Conservation (phyloP, 2,329 filamentous ascomycete species). For the Beauveria medogensis region DNA sequence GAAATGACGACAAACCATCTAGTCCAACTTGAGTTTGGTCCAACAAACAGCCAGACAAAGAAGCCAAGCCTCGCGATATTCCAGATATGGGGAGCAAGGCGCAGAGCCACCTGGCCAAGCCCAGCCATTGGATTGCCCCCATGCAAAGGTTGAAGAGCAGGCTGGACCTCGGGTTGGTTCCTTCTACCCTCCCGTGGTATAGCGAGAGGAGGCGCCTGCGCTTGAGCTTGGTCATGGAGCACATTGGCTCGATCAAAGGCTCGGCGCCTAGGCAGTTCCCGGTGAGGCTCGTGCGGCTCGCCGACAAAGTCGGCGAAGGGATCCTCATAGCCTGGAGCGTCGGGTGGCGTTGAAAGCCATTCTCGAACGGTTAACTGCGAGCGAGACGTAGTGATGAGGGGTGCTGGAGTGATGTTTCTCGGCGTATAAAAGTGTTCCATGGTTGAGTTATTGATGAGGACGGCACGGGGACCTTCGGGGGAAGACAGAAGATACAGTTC, state of each 20-base stretch:
- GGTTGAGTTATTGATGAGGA: constrained; percentile 44
- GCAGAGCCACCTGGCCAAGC: not conserved
- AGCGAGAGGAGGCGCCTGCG: not conserved
- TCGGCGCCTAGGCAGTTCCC: not conserved
- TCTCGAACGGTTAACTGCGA: not conserved
- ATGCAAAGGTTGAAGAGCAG: not conserved
- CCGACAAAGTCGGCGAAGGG: not conserved
- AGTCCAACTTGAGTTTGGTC: constrained; percentile 48
- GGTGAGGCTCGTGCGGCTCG: not conserved
- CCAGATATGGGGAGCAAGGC: constrained; percentile 45
- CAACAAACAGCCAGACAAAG: constrained; percentile 60
- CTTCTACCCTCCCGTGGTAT: not conserved
- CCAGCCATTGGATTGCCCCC: constrained; percentile 1
- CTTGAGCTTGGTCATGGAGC: not conserved
- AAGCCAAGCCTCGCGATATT: constrained; percentile 47
- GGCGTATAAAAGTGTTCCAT: constrained; percentile 46
- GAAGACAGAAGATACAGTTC: constrained; percentile 56
- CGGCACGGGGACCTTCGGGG: constrained; percentile 48
- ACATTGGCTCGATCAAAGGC: not conserved
- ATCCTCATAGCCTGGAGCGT: not conserved
- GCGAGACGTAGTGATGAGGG: not conserved
- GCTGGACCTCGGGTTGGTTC: not conserved
- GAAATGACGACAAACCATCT: constrained; percentile 48
- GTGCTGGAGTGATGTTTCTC: not conserved
- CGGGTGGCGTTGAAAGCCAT: constrained; percentile 1